Evolutionary conservation across 129 eudicot genomes (phyloP), one percentile per base, ranked within the genome.

Genomic region (Lactuca sativa): DNA sequence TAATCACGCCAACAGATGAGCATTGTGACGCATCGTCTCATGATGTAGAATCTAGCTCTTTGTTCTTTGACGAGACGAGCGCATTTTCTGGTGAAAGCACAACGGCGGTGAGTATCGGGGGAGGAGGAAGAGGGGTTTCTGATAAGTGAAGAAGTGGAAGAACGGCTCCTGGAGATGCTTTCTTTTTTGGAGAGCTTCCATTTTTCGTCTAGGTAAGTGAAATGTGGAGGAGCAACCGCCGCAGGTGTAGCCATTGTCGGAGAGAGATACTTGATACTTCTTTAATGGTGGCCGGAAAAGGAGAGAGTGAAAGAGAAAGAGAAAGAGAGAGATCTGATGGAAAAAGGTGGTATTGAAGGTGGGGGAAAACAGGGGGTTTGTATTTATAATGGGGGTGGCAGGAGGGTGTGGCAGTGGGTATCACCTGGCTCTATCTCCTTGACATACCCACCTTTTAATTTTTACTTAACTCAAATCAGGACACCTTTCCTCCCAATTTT

Each of bases 11-110:
- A 90, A 25, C 96, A 90, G 49, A 86, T 41, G 49, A 90, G 88
- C 96, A 90, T 90, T 13, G 88, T 82, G 49, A 90, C 93, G 41
- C 96, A 90, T 8, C 93, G 85, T 32, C 90, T 66, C 85, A 90
- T 78, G 83, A 90, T 86, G 74, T 90, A 90, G 66, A 86, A 90
- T 56, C 93, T 82, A 14, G 96, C 93, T 64, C 96, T 80, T 52
- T 90, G 96, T 73, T 90, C 90, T 57, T 90, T 90, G 5, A 90
- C 90, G 10, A 90, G 76, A 1, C 78, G 77, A 8, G 93, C 90
- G 60, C 90, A 86, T 66, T 84, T 90, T 63, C 93, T 76, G 38
- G 90, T 80, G 62, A 90, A 90, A 0, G 88, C 74, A 72, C 96
- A 89, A 8, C 83, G 84, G 55, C 84, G 84, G 54, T 78, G 84